Percentiles rank a stretch among this genome's conserved stretches.
Conservation (phyloP, 306 rosid genomes). For the Ormosia semicastrata region DNA sequence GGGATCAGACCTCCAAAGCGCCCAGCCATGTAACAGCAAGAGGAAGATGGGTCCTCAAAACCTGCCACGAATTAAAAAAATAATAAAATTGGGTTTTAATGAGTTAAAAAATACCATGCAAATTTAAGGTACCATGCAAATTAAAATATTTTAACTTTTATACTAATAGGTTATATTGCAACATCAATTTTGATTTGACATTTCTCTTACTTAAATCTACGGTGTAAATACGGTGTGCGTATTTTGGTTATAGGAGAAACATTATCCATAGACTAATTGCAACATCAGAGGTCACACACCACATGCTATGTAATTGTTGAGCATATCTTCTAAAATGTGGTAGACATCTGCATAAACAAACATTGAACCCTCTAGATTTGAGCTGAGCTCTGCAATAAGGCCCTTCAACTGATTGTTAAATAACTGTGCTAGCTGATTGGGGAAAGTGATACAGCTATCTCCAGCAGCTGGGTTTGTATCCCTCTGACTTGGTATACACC, state of each 20-base stretch:
- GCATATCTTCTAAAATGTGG: slow-evolving; percentile 48
- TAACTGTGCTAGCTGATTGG: slow-evolving; percentile 48
- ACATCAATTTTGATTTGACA: no score
- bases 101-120: neutral
- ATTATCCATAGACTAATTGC: neutral
- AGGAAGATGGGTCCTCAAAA: slow-evolving; percentile 49
- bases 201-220: no score
- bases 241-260: no score
- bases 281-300: slow-evolving; percentile 26
- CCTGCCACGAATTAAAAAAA: slow-evolving; percentile 32
- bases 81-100: no score
- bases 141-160: no score
- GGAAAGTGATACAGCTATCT: slow-evolving; percentile 39
- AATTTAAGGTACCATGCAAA: neutral
- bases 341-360: slow-evolving; percentile 64
- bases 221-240: no score
- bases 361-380: slow-evolving; percentile 39
- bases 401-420: slow-evolving; percentile 48
- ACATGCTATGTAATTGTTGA: slow-evolving; percentile 46
- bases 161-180: no score
- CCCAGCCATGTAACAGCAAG: slow-evolving; percentile 64
- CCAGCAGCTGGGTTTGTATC: slow-evolving; percentile 49
- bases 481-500: slow-evolving; percentile 66
- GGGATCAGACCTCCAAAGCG: slow-evolving; percentile 60
- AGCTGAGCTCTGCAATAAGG: slow-evolving; percentile 45